Base-by-base conservation (phyloP, 257 asterid species). In the Phtheirospermum japonicum region DNA sequence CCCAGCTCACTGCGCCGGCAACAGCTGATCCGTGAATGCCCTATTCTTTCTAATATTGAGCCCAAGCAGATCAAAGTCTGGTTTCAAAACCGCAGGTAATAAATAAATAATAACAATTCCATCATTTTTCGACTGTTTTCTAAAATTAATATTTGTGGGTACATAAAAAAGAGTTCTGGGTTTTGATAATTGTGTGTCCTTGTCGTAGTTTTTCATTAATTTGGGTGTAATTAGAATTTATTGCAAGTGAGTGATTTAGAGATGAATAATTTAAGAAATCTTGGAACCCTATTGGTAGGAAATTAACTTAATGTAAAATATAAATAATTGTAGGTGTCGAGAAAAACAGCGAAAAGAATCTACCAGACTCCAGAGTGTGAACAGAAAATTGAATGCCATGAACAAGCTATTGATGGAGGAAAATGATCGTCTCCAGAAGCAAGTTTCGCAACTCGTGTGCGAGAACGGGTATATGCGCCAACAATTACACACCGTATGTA, bases 61-160 rank as follows among this genome's bases (percentile, higher is more conserved):
- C 91, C 99, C 42, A 92, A 85, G 68, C 99, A 92, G 88, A 86
- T 92, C 76, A 92, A 92, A 79, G 97, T 92, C 48, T 92, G 99
- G 99, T 92, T 92, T 55, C 99, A 92, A 52, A 92, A 92, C 72
- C 82, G 99, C 62, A 86, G 99, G 99, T 92, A 66, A n/a, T 19
- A 40, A 13, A 50, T 16, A 45, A 45, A 39, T 10, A 39, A 2
- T 39, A 2, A 7, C 45, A 8, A 39, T 9, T 9, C 12, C 45
- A 39, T 11, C 3, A n/a, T n/a, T n/a, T n/a, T n/a, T n/a, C n/a
- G n/a, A n/a, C n/a, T n/a, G n/a, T n/a, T n/a, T n/a, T n/a, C n/a
- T n/a, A n/a, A n/a, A n/a, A n/a, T n/a, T n/a, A n/a, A n/a, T n/a
- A n/a, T n/a, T n/a, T n/a, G n/a, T n/a, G n/a, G n/a, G n/a, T n/a